phyloP scores from a whole-genome alignment of 257 asterid species.

The Echites panduratus region DNA sequence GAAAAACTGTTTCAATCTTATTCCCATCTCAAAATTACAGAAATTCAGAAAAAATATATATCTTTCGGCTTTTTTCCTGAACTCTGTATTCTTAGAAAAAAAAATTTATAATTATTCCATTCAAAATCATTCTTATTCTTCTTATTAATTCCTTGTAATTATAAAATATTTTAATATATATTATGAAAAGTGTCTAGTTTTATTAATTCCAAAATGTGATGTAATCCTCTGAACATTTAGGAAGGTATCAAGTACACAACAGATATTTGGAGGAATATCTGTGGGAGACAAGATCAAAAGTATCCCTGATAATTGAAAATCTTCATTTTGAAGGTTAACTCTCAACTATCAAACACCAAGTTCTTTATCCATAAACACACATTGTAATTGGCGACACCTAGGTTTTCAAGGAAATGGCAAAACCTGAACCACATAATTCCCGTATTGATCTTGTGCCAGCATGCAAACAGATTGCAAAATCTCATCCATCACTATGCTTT shows the following conservation, averaged over 20 bases:
- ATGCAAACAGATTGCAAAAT: conserved; percentile 55
- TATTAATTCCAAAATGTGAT: not conserved
- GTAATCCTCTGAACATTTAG: not conserved
- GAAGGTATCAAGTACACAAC: not conserved
- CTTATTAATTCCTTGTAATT: too few species aligned
- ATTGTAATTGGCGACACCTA: not conserved
- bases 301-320: not conserved
- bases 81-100: too few species aligned
- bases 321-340: not conserved
- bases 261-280: not conserved
- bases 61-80: too few species aligned
- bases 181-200: not conserved
- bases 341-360: too few species aligned
- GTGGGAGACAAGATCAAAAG: not conserved
- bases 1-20: too few species aligned
- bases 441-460: conserved; percentile 84
- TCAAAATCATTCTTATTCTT: too few species aligned
- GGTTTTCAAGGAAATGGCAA: conserved; percentile 11
- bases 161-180: too few species aligned
- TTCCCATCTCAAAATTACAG: too few species aligned
- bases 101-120: too few species aligned
- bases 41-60: too few species aligned
- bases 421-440: conserved; percentile 87
- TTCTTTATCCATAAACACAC: not conserved
- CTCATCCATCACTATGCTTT: conserved; percentile 62